phyloP scores from a whole-genome alignment of 2,329 filamentous ascomycete genomes.

The Dothistroma pini region DNA sequence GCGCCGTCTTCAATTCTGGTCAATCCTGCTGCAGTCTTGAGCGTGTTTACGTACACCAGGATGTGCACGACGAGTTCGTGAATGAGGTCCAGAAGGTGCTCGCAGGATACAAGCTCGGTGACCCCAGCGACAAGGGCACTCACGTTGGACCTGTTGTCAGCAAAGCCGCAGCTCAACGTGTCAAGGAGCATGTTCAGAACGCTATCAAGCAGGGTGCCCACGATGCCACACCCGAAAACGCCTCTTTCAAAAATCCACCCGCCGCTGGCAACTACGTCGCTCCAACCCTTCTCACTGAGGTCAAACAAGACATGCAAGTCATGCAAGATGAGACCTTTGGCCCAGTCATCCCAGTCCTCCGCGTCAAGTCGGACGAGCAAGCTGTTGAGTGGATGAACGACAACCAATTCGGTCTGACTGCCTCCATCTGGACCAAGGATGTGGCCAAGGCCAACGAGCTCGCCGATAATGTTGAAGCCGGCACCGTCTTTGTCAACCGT shows the following conservation, averaged over 20 bases:
- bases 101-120: slow-evolving; percentile 75
- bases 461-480: slow-evolving; percentile 78
- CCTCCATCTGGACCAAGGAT: slow-evolving; percentile 97
- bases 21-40: slow-evolving; percentile 95
- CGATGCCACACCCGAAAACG: slow-evolving; percentile 78
- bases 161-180: slow-evolving; percentile 69
- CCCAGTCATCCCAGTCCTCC: slow-evolving; percentile 85
- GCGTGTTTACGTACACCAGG: slow-evolving; percentile 83
- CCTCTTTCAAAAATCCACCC: slow-evolving; percentile 68
- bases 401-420: slow-evolving; percentile 87
- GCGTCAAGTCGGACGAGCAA: slow-evolving; percentile 75
- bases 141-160: slow-evolving; percentile 88
- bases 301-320: slow-evolving; percentile 77
- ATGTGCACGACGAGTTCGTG: slow-evolving; percentile 79
- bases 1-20: slow-evolving; percentile 96
- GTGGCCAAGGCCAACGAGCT: slow-evolving; percentile 69
- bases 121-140: slow-evolving; percentile 73
- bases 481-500: slow-evolving; percentile 93
- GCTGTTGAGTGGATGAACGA: slow-evolving; percentile 88
- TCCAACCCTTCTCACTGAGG: slow-evolving; percentile 75
- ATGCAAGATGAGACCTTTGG: slow-evolving; percentile 97
- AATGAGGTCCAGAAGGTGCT: slow-evolving; percentile 75
- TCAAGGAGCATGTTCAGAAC: slow-evolving; percentile 75
- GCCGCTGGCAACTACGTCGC: slow-evolving; percentile 82
- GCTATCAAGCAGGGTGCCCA: slow-evolving; percentile 79